Percentiles rank a stretch among this genome's conserved stretches.
Conservation (phyloP, 257 asterid species). For the Penstemon davidsonii region DNA sequence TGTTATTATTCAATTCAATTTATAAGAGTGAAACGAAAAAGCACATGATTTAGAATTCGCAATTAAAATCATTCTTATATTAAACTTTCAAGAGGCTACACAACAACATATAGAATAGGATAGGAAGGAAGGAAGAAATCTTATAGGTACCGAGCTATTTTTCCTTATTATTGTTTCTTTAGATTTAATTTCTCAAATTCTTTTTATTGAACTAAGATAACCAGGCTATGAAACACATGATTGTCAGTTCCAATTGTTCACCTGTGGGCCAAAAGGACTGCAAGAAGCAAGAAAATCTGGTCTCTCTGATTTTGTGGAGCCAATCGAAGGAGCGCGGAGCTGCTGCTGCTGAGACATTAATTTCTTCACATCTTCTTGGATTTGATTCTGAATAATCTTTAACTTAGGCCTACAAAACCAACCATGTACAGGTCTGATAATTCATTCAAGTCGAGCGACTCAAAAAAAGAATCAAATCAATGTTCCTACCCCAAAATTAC, state of each 20-base stretch:
- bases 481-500: conserved; percentile 72
- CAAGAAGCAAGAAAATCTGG: conserved; percentile 79
- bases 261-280: conserved; percentile 89
- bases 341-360: conserved; percentile 77
- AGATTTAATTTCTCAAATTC: neutral
- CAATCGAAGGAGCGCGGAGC: conserved; percentile 52
- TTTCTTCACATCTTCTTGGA: conserved; percentile 81
- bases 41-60: too few relatives aligned
- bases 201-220: neutral
- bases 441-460: conserved; percentile 16
- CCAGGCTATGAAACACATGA: conserved; percentile 28
- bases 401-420: conserved; percentile 65
- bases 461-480: neutral
- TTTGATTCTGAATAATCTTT: conserved; percentile 61
- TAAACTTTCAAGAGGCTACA: too few relatives aligned
- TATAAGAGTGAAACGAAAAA: too few relatives aligned
- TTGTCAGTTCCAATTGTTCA: conserved; percentile 19
- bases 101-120: too few relatives aligned
- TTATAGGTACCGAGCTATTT: too few relatives aligned
- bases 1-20: too few relatives aligned
- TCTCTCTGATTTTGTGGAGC: conserved; percentile 26
- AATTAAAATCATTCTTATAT: too few relatives aligned
- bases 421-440: conserved; percentile 9
- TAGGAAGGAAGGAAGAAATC: too few relatives aligned
- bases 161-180: neutral